Evolutionary conservation across 2,329 filamentous ascomycete species (phyloP), one percentile per base, ranked within the genome.

Genomic region (Chalara sp.): DNA sequence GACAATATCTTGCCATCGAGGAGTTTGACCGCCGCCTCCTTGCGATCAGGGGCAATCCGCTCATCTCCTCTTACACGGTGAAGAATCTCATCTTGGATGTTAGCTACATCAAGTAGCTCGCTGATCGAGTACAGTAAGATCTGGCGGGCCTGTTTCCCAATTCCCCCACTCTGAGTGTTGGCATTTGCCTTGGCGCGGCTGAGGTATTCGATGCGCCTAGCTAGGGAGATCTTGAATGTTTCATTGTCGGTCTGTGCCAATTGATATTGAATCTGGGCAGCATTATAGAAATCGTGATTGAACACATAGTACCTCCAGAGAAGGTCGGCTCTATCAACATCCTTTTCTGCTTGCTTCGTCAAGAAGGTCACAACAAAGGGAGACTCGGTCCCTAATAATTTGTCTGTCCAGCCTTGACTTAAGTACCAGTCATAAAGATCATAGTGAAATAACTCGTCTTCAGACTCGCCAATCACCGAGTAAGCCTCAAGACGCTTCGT

Each of bases 401-500:
- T 85, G 56, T 96, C 89, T 7, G 82, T 86, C 83, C 88, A 91
- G 13, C 87, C 86, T 65, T 91, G 84, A 49, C 79, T 71, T 58
- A 97, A 83, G 68, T 99, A 99, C 92, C 93, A 99, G 63, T 96
- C 91, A 66, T 96, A 99, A n/a, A 99, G 76, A 61, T 89, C 89
- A 54, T 89, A 95, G 66, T 97, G 86, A 72, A 99, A 99, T 5
- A 96, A 87, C 63, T 96, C 89, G 59, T 99, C 93, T 11, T 85
- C 80, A 0, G 92, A 95, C 52, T 79, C 80, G 64, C 95, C 89
- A 60, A 99, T 90, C 2, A 96, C 87, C 43, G 84, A 81, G 68
- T 97, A 96, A 0, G 93, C 92, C 70, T 99, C 92, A 46, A 82
- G 80, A 57, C 87, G 81, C 67, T 93, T 89, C 44, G 84, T 91